These are phyloP conservation scores for Phyllosticta citribraziliensis DNA, from an alignment of 2,329 filamentous ascomycete species.

Conservation along the genomic window DNA sequence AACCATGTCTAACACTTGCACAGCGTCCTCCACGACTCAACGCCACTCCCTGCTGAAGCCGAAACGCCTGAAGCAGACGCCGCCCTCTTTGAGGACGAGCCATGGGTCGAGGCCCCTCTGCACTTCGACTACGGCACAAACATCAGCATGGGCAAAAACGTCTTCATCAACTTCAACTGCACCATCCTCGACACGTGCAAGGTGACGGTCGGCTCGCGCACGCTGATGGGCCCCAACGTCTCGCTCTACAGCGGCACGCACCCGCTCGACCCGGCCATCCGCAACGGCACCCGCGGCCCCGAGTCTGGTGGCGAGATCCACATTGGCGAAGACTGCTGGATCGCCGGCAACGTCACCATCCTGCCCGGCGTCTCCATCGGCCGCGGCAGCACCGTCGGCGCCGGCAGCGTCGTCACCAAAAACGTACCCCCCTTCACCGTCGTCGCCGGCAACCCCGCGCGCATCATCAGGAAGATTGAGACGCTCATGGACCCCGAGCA, in stretches of 20 bases:
- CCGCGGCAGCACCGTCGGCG: constrained; percentile 62
- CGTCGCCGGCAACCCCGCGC: constrained; percentile 59
- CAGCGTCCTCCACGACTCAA: constrained; percentile 54
- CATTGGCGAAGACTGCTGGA: constrained; percentile 65
- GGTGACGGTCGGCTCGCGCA: constrained; percentile 66
- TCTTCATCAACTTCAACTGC: constrained; percentile 67
- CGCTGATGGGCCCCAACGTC: constrained; percentile 69
- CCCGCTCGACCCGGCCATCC: constrained; percentile 62
- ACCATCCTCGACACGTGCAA: constrained; percentile 68
- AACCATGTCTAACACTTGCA: not conserved
- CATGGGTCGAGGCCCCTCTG: constrained; percentile 62
- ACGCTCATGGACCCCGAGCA: constrained; percentile 43
- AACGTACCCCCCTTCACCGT: constrained; percentile 55
- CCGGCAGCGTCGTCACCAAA: constrained; percentile 76
- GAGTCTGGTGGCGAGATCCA: constrained; percentile 64
- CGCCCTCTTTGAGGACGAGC: constrained; percentile 50
- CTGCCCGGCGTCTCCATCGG: constrained; percentile 73
- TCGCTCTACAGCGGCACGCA: constrained; percentile 67
- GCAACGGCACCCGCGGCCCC: constrained; percentile 66
- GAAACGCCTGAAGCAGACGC: constrained; percentile 55
- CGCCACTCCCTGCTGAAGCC: constrained; percentile 51
- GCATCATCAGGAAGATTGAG: constrained; percentile 39
- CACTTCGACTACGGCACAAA: constrained; percentile 72
- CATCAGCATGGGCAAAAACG: constrained; percentile 57
- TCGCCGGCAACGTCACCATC: constrained; percentile 44